Percentiles rank a stretch among this genome's conserved stretches.
phyloP scores from a whole-genome alignment of 768 basidiomycete species.

The Cubamyces sp. region DNA sequence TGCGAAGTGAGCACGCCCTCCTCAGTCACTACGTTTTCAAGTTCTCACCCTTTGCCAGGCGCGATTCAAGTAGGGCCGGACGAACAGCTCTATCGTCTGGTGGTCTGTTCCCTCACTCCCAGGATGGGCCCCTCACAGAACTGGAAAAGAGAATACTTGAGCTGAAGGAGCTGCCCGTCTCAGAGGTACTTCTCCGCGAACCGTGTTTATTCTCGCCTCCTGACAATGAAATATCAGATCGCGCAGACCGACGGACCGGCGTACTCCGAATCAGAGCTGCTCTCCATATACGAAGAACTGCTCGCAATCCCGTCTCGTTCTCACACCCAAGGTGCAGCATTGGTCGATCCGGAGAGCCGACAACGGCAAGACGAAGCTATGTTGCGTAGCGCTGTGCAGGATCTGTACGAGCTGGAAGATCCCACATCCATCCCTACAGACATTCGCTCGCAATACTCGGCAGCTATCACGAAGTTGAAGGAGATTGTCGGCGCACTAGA shows the following conservation, averaged over 20 bases:
- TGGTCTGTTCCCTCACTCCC: slow-evolving; percentile 6
- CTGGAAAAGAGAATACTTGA: slow-evolving; percentile 29
- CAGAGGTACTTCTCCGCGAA: slow-evolving; percentile 5
- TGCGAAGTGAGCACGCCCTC: slow-evolving; percentile 3
- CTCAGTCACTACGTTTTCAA: no score
- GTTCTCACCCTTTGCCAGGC: background rate
- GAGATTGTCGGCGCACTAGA: slow-evolving; percentile 19
- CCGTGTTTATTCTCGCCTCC: background rate
- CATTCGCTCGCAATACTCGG: slow-evolving; percentile 1
- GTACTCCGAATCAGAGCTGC: slow-evolving; percentile 43
- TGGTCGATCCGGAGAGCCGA: slow-evolving; percentile 11
- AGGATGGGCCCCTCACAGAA: slow-evolving; percentile 13
- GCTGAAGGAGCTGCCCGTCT: slow-evolving; percentile 20
- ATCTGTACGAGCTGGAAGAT: slow-evolving; percentile 34
- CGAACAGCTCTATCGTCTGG: background rate
- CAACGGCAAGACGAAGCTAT: slow-evolving; percentile 24
- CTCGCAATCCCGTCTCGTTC: slow-evolving; percentile 33
- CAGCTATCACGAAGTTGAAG: slow-evolving; percentile 16
- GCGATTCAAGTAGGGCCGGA: background rate
- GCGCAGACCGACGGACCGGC: slow-evolving; percentile 7
- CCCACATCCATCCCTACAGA: slow-evolving; percentile 15
- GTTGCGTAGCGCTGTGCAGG: slow-evolving; percentile 41
- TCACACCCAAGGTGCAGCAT: slow-evolving; percentile 13
- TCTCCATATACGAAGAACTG: slow-evolving; percentile 46
- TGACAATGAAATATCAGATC: background rate